Base-by-base conservation (phyloP, 2,329 filamentous ascomycete species). In the Colletotrichum zoysiae region DNA sequence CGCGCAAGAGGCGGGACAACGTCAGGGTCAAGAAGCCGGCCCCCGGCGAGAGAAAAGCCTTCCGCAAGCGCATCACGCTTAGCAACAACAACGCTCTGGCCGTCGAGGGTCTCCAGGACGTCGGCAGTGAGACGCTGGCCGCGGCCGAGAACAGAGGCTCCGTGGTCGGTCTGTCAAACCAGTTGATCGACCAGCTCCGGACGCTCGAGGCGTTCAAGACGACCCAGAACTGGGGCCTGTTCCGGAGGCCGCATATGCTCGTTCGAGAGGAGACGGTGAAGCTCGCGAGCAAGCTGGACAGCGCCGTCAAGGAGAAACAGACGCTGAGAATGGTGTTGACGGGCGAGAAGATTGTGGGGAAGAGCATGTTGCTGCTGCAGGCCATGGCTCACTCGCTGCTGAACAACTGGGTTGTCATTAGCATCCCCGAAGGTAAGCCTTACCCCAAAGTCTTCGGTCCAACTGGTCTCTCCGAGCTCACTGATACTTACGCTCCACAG, bases 11-110 rank as follows among this genome's bases (percentile, higher is more conserved):
- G 76, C 77, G 79, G 20, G 81, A 81, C 67, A 78, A 84, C 56
- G 81, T 80, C 35, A 81, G 82, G 35, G 79, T 84, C 67, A 89
- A 87, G 81, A 86, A 90, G 20, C 92, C 93, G 26, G 85, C 85
- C 16, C 86, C 90, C 3, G 95, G 95, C 75, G 95, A 98, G 86
- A 90, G 95, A 75, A 97, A 95, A 83, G 93, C 93, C 38, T 86
- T 93, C 79, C 91, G 95, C 75, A 97, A 97, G 85, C 91, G 93
- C 76, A 93, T 99, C 78, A 91, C 97, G 71, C 90, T 99, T 73
- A 95, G 92, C 86, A 99, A 98, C 84, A 93, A 93, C 81, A 98
- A 97, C 83, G 96, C 96, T 61, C 85, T 98, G 48, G 89, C 92
- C 71, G 92, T 98, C 9, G 79, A 85, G 33, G 92, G 90, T 14